Conservation (phyloP, 768 basidiomycete genomes). For the Omphalotus guepiniiformis region DNA sequence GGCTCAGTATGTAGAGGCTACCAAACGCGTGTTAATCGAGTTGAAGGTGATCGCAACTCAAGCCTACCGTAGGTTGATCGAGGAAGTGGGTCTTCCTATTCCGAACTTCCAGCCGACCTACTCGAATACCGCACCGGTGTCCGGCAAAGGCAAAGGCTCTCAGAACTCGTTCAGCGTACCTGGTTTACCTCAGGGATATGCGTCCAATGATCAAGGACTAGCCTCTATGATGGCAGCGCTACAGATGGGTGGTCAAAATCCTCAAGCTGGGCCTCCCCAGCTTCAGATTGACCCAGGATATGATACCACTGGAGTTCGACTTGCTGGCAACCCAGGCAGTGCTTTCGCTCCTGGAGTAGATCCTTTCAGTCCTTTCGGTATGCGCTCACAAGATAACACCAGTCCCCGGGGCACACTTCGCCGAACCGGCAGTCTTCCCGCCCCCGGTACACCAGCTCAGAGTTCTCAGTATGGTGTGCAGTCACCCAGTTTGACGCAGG, state of each 20-base stretch:
- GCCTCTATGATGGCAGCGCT: constrained; percentile 92
- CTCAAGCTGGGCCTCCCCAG: constrained; percentile 72
- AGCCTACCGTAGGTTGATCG: constrained; percentile 88
- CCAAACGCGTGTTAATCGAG: constrained; percentile 85
- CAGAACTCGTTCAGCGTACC: constrained; percentile 63
- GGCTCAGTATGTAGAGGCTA: constrained; percentile 72
- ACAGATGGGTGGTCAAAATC: constrained; percentile 87
- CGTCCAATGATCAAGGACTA: constrained; percentile 77
- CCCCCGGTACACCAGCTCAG: constrained; percentile 42
- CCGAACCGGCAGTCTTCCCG: constrained; percentile 44
- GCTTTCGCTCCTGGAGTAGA: constrained; percentile 40
- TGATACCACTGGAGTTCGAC: constrained; percentile 36
- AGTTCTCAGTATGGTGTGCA: constrained; percentile 52
- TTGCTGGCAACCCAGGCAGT: constrained; percentile 29
- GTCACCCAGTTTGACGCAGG: constrained; percentile 57
- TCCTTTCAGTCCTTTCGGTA: constrained; percentile 48
- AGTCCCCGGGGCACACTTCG: constrained; percentile 48
- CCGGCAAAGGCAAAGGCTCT: constrained; percentile 57
- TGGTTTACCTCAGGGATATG: constrained; percentile 74
- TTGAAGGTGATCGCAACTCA: constrained; percentile 93
- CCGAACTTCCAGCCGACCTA: constrained; percentile 84
- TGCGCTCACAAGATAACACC: constrained; percentile 40
- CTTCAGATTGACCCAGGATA: constrained; percentile 68
- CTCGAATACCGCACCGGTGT: constrained; percentile 54
- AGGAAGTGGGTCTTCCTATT: constrained; percentile 90